These are phyloP conservation scores for Pseudogymnoascus sp. DNA, from an alignment of 2,329 filamentous ascomycete species.

Conservation along the genomic window DNA sequence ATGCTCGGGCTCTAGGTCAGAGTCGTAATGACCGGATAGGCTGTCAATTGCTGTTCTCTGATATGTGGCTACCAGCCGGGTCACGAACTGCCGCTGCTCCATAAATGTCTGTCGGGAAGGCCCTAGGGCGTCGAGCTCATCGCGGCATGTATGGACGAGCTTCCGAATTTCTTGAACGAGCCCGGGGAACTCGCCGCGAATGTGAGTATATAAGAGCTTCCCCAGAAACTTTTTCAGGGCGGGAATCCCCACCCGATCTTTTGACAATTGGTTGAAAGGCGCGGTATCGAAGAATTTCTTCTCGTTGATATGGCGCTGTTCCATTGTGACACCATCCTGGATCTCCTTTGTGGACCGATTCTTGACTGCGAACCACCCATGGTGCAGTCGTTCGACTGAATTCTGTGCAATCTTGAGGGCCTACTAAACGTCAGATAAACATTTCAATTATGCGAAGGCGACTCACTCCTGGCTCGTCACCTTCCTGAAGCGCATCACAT, in stretches of 20 bases:
- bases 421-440: background rate
- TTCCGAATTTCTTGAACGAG: background rate
- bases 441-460: constrained; percentile 29
- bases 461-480: constrained; percentile 3
- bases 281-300: background rate
- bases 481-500: constrained; percentile 37
- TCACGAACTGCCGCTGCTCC: background rate
- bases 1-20: background rate
- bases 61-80: background rate
- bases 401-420: constrained; percentile 6
- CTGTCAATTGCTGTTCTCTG: background rate
- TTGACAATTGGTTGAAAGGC: background rate
- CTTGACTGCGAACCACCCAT: constrained; percentile 8
- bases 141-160: background rate
- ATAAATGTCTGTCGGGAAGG: background rate
- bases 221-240: no score
- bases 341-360: constrained; percentile 5
- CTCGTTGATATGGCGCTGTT: background rate
- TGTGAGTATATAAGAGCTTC: no score
- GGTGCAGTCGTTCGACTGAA: background rate
- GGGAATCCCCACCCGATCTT: no score
- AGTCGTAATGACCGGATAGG: background rate
- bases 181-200: background rate
- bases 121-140: background rate
- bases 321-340: background rate